A percentile compares a stretch with the other conserved stretches of the same genome.
Evolutionary conservation across 108 stramenopile genomes (phyloP).

Genomic region (Hondaea fermentalgiana): DNA sequence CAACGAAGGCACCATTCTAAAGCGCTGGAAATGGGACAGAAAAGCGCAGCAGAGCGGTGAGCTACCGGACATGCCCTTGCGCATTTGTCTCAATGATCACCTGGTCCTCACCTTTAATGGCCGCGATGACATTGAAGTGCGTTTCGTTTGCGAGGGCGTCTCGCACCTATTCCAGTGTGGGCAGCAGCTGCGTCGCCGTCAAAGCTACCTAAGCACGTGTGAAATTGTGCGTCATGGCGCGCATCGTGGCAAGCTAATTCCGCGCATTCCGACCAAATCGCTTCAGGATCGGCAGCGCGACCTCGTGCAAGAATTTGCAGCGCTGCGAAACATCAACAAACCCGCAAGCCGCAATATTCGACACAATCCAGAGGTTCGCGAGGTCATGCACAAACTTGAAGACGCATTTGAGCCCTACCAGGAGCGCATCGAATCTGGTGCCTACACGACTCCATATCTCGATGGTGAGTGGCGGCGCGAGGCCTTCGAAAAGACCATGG

Average conservation of each 20-base stretch:
- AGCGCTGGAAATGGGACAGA: slow-evolving; percentile 16
- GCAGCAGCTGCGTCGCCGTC: not conserved
- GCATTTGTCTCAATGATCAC: not conserved
- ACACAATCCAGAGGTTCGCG: not conserved
- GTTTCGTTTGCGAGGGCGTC: not conserved
- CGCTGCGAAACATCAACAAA: not conserved
- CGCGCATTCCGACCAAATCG: not conserved
- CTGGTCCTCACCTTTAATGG: not conserved
- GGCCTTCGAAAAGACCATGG: not conserved
- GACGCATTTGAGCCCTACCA: slow-evolving; percentile 18
- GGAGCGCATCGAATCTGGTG: not conserved
- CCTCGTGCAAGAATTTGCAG: not conserved
- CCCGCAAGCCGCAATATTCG: not conserved
- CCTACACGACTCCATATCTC: not conserved
- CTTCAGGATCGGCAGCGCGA: not conserved
- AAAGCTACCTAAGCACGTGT: not conserved
- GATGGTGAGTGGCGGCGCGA: not conserved
- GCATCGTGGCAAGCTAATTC: not conserved
- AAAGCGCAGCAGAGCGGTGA: not conserved
- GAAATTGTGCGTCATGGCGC: not conserved
- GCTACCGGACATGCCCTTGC: not conserved
- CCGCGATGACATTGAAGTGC: not conserved
- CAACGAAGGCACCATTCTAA: not conserved
- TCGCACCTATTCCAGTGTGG: not conserved
- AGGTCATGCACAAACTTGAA: slow-evolving; percentile 4